Evolutionary conservation across 495 filamentous ascomycete species (phyloP).

Genomic region (Parachaetomium inaequale): DNA sequence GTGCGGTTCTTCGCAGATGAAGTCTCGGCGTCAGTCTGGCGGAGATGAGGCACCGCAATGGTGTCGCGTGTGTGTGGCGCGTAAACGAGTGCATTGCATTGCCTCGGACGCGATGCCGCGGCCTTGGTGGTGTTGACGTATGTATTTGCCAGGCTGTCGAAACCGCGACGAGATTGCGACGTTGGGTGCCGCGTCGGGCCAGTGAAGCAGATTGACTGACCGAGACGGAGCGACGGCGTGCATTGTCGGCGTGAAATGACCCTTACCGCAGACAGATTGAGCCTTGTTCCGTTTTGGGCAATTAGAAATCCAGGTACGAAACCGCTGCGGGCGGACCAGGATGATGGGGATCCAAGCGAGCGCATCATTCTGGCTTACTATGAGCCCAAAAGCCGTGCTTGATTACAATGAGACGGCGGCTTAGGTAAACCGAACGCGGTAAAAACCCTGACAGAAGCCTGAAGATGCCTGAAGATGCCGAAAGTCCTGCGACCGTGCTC

Average conservation of each 20-base stretch:
- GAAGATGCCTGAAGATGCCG: slow-evolving; percentile 7
- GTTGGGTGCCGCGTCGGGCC: not conserved
- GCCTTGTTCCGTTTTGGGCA: not conserved
- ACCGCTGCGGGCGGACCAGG: not conserved
- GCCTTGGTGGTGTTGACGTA: not conserved
- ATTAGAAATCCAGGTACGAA: slow-evolving; percentile 12
- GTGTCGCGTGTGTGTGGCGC: slow-evolving; percentile 4
- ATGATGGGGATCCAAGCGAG: not conserved
- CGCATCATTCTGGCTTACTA: slow-evolving; percentile 8
- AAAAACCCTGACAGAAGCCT: not conserved
- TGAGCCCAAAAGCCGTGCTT: not conserved
- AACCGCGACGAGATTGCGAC: slow-evolving; percentile 1
- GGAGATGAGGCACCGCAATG: slow-evolving; percentile 2
- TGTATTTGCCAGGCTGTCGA: not conserved
- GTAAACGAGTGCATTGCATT: slow-evolving; percentile 9
- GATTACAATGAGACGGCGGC: not conserved
- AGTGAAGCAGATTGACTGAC: slow-evolving; percentile 5
- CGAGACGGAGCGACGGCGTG: not conserved
- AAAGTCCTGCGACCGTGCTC: slow-evolving; percentile 2
- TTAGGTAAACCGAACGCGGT: slow-evolving; percentile 4
- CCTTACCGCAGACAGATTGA: slow-evolving; percentile 6
- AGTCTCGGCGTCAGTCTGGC: not conserved
- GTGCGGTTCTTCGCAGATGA: slow-evolving; percentile 1
- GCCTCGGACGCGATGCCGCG: not conserved
- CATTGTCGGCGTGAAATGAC: slow-evolving; percentile 11